Conservation (phyloP, 768 basidiomycete species). For the Hysterangium stoloniferum region DNA sequence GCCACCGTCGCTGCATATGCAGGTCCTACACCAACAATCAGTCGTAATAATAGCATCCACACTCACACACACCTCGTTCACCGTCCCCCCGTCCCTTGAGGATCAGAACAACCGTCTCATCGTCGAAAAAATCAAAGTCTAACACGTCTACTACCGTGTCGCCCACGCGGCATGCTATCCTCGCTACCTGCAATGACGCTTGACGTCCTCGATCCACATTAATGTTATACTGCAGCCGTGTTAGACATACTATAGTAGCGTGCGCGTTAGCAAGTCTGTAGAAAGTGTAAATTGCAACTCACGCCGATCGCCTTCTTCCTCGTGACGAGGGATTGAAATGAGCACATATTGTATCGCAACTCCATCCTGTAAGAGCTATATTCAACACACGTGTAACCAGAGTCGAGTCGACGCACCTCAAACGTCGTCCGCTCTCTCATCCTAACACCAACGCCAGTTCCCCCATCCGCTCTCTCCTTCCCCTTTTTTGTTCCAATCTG, state of each 20-base stretch:
- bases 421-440: conserved; percentile 8
- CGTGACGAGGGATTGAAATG: neutral
- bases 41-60: conserved; percentile 22
- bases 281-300: neutral
- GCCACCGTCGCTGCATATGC: conserved; percentile 55
- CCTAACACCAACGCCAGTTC: no score
- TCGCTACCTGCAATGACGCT: conserved; percentile 29
- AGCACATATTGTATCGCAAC: conserved; percentile 11
- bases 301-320: neutral
- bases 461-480: neutral
- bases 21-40: conserved; percentile 38
- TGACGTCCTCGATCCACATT: conserved; percentile 27
- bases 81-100: conserved; percentile 42
- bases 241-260: conserved; percentile 42
- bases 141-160: conserved; percentile 43
- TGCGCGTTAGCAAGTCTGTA: neutral
- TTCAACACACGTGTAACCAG: no score
- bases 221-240: conserved; percentile 42
- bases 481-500: neutral
- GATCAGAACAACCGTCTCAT: conserved; percentile 57
- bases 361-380: conserved; percentile 1
- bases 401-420: conserved; percentile 5
- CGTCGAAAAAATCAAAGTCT: conserved; percentile 75
- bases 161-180: conserved; percentile 31
- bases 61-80: conserved; percentile 21